Evolutionary conservation across 1,284 basidiomycete genomes (phyloP), one percentile per base, ranked within the genome.

Genomic region (Athelia sp.): DNA sequence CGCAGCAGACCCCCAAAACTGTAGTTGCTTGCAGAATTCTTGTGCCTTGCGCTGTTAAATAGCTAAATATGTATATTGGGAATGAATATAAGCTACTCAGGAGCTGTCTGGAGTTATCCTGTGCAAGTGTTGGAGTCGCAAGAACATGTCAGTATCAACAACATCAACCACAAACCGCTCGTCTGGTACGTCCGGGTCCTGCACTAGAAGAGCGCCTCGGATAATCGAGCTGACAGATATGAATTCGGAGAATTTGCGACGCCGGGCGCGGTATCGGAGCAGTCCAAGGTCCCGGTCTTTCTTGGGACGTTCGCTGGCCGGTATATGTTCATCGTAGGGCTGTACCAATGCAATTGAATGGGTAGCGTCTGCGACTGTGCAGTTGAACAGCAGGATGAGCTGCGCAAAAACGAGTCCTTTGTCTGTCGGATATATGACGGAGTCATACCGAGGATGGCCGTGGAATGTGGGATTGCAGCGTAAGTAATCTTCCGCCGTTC

Each of bases 401-500:
- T 51, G 50, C 4, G 57, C 65, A 58, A 66, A 65, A 6, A 13
- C 13, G 13, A 65, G 46, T 1, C 43, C 35, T 1, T 43, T 48
- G 23, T 56, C 45, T 10, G 26, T 18, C 2, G 57, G 52, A 31
- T 63, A 17, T 17, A 68, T 34, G 3, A 66, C 56, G 50, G 46
- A 60, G 50, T 71, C 65, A 55, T 62, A 66, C 3, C 59, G 54
- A 9, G 60, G 57, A 2, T 48, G 26, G 9, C 54, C 46, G 44
- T 63, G 49, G 49, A 67, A 68, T 2, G 40, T 42, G 3, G 68
- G 67, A 44, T 58, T 65, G 45, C 63, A 66, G 6, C 58, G 53
- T 3, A 69, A 48, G 45, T 58, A 53, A 43, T 68, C 62, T 1
- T 48, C 54, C 14, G 43, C 45, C 15, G 52, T 22, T 14, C 48